Percentiles rank a stretch among this genome's conserved stretches.
phyloP scores from a whole-genome alignment of 768 basidiomycete genomes.

The Antrodiella citrinella region DNA sequence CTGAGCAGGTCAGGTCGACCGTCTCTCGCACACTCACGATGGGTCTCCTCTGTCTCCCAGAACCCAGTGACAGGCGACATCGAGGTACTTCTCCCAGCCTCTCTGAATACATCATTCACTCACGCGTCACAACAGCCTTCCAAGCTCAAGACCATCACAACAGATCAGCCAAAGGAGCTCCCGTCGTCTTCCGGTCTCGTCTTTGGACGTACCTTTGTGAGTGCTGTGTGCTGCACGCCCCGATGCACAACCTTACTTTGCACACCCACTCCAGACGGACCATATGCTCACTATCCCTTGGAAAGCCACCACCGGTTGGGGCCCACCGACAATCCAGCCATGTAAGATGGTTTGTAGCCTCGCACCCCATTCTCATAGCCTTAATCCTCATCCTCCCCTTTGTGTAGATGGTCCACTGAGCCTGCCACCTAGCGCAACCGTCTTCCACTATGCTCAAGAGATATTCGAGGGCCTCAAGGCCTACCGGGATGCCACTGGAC shows the following conservation, averaged over 20 bases:
- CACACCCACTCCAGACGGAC: slow-evolving; percentile 47
- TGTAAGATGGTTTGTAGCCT: slow-evolving; percentile 40
- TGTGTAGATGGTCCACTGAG: slow-evolving; percentile 63
- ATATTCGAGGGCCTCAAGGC: slow-evolving; percentile 96
- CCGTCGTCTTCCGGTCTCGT: slow-evolving; percentile 63
- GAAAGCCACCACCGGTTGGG: slow-evolving; percentile 72
- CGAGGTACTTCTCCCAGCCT: slow-evolving; percentile 31
- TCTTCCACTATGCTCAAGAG: slow-evolving; percentile 89
- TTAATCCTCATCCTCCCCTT: background rate
- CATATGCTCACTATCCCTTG: slow-evolving; percentile 80
- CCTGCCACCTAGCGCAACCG: slow-evolving; percentile 73
- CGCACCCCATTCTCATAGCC: background rate
- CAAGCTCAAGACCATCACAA: slow-evolving; percentile 40
- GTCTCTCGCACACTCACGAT: slow-evolving; percentile 1
- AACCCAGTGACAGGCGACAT: slow-evolving; percentile 52
- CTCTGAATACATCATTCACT: background rate
- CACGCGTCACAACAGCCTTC: slow-evolving; percentile 27
- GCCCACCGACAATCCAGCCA: slow-evolving; percentile 70
- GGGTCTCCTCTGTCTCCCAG: slow-evolving; percentile 12
- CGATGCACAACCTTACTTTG: slow-evolving; percentile 3
- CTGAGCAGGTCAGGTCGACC: slow-evolving; percentile 3
- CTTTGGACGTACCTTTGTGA: slow-evolving; percentile 82
- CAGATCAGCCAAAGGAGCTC: slow-evolving; percentile 44
- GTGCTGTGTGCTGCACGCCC: slow-evolving; percentile 13
- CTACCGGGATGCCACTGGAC: slow-evolving; percentile 66